These are phyloP conservation scores for Hortaea sp. DNA, from an alignment of 2,329 filamentous ascomycete genomes.

Conservation along the genomic window DNA sequence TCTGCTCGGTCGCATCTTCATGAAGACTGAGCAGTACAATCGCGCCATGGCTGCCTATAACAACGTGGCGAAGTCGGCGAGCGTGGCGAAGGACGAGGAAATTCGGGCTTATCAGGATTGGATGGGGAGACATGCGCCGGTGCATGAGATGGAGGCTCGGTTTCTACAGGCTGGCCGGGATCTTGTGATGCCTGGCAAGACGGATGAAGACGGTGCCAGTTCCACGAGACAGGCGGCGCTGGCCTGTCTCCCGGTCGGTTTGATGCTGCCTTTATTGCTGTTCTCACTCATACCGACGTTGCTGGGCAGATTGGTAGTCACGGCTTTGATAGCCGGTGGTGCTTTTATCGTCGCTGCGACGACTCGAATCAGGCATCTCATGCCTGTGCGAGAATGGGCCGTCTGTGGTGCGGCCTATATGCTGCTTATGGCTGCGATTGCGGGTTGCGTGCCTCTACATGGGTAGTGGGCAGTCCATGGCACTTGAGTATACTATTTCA, in stretches of 20 bases:
- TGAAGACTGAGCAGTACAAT: slow-evolving; percentile 59
- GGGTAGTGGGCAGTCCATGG: not conserved
- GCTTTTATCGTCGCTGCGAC: slow-evolving; percentile 24
- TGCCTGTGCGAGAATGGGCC: slow-evolving; percentile 32
- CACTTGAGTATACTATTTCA: no score
- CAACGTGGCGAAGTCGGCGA: slow-evolving; percentile 41
- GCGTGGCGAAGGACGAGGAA: slow-evolving; percentile 34
- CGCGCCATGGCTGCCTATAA: slow-evolving; percentile 51
- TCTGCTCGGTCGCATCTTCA: slow-evolving; percentile 52
- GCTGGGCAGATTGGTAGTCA: slow-evolving; percentile 30
- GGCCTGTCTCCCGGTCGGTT: slow-evolving; percentile 27
- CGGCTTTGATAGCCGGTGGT: slow-evolving; percentile 27
- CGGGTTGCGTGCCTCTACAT: slow-evolving; percentile 14
- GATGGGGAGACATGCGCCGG: slow-evolving; percentile 43
- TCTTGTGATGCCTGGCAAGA: slow-evolving; percentile 33
- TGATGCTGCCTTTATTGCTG: slow-evolving; percentile 32
- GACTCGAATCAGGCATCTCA: slow-evolving; percentile 25
- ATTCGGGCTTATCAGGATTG: slow-evolving; percentile 46
- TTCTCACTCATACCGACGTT: slow-evolving; percentile 34
- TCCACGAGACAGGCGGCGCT: slow-evolving; percentile 5
- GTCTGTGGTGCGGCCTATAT: slow-evolving; percentile 31
- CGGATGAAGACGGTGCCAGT: not conserved
- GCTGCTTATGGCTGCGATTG: slow-evolving; percentile 27
- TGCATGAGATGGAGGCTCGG: slow-evolving; percentile 49
- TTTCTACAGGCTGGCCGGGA: slow-evolving; percentile 50